These are phyloP conservation scores for Aspergillus leporis DNA, from an alignment of 495 filamentous ascomycete species.

Conservation along the genomic window DNA sequence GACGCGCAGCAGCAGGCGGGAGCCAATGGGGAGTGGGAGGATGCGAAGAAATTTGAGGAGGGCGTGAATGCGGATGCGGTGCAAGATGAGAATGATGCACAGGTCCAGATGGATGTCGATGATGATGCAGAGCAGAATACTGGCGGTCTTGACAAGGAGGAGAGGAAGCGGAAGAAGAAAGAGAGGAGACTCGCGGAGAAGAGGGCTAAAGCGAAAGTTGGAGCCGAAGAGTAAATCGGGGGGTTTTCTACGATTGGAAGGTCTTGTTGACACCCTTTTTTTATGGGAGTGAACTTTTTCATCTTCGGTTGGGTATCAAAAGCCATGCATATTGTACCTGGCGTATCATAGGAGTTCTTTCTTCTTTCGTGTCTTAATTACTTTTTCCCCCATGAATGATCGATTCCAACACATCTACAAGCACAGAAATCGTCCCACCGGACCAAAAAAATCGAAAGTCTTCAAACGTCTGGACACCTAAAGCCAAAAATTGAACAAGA, in stretches of 20 bases:
- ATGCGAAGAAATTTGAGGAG: constrained; percentile 51
- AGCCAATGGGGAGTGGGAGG: constrained; percentile 48
- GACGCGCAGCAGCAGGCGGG: constrained; percentile 19
- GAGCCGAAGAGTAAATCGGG: constrained; percentile 25
- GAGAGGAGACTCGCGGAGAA: constrained; percentile 48
- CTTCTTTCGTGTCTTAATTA: constrained; percentile 4
- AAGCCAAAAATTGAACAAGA: constrained; percentile 8
- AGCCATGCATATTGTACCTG: constrained; percentile 9
- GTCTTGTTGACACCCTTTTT: not conserved
- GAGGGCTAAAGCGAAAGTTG: constrained; percentile 40
- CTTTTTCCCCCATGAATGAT: not conserved
- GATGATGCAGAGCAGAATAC: constrained; percentile 27
- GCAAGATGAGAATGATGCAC: constrained; percentile 24
- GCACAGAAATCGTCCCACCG: not conserved
- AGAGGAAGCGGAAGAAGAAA: constrained; percentile 52
- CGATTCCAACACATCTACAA: constrained; percentile 6
- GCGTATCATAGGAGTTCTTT: constrained; percentile 7
- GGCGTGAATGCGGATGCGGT: constrained; percentile 34
- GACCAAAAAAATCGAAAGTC: not conserved
- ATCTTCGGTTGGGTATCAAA: constrained; percentile 6
- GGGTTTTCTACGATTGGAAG: not conserved
- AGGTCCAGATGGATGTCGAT: constrained; percentile 23
- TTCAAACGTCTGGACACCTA: constrained; percentile 10
- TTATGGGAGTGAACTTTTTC: not conserved
- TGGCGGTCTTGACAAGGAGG: constrained; percentile 45